Evolutionary conservation across 306 rosid species (phyloP).

Genomic region (Cyamopsis tetragonoloba): DNA sequence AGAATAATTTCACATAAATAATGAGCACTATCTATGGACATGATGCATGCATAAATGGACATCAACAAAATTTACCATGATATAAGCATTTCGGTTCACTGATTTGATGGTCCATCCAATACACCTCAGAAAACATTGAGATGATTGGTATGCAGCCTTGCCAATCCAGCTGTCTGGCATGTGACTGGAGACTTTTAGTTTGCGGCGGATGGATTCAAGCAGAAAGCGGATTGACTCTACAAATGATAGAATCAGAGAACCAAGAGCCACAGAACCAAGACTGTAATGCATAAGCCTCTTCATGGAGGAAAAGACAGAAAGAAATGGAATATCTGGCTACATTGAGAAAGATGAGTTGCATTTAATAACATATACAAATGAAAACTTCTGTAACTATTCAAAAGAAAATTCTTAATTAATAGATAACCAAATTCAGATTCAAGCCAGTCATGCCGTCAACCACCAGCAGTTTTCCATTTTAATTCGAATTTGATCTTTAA

Average conservation of each 20-base stretch:
- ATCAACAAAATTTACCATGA: conserved; percentile 59
- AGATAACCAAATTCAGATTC: not conserved
- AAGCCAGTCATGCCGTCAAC: not conserved
- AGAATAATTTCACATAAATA: not conserved
- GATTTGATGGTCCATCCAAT: conserved; percentile 87
- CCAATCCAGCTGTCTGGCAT: conserved; percentile 62
- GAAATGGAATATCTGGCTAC: conserved; percentile 92
- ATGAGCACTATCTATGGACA: not conserved
- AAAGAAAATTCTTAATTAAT: not conserved
- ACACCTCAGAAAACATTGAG: conserved; percentile 53
- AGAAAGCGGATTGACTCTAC: conserved; percentile 82
- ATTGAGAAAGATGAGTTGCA: conserved; percentile 23
- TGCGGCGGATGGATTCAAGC: conserved; percentile 86
- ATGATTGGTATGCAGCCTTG: conserved; percentile 47
- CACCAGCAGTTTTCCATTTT: not conserved
- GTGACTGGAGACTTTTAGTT: conserved; percentile 57
- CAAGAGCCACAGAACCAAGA: conserved; percentile 96
- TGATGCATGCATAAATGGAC: conserved; percentile 14
- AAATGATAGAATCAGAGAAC: conserved; percentile 78
- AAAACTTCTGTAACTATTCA: not conserved
- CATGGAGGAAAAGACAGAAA: conserved; percentile 80
- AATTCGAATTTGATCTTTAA: not conserved
- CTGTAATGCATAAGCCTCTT: conserved; percentile 68
- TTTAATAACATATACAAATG: conserved; percentile 8
- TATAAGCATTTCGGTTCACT: conserved; percentile 90